Conservation (phyloP, 2,329 filamentous ascomycete species). For the Sarocladiaceae sp. region DNA sequence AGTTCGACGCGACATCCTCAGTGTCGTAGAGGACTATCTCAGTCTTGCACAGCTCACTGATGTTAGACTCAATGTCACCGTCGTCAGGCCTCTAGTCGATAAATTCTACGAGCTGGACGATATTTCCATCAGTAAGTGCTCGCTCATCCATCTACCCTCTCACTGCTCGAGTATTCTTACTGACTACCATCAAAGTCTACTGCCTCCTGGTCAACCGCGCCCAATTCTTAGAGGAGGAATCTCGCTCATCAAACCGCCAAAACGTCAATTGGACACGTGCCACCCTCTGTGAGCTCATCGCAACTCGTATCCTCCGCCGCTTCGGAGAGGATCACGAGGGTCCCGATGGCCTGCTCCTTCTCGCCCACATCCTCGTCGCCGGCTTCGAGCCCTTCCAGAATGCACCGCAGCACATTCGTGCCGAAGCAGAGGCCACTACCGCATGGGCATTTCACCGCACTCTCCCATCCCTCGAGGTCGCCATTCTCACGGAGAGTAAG, state of each 20-base stretch:
- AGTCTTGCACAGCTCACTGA: conserved; percentile 72
- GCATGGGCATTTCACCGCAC: conserved; percentile 49
- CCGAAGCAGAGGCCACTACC: conserved; percentile 45
- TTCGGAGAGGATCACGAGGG: conserved; percentile 74
- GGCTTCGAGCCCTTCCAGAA: conserved; percentile 84
- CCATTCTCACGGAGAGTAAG: conserved; percentile 77
- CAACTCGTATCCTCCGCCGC: conserved; percentile 68
- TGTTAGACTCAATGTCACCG: conserved; percentile 72
- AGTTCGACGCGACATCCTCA: conserved; percentile 57
- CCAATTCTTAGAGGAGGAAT: conserved; percentile 73
- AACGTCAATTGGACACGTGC: conserved; percentile 76
- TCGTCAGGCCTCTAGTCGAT: conserved; percentile 77
- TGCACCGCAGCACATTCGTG: conserved; percentile 60
- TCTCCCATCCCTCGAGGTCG: conserved; percentile 73
- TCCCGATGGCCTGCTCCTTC: conserved; percentile 60
- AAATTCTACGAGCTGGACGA: conserved; percentile 74
- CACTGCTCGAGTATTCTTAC: no score
- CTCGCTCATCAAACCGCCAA: conserved; percentile 68
- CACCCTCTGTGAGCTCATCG: conserved; percentile 73
- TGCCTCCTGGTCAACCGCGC: conserved; percentile 76
- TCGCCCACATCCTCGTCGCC: conserved; percentile 74
- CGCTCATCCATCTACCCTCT: no score
- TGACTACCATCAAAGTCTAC: conserved; percentile 50
- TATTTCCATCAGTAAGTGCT: conserved; percentile 64
- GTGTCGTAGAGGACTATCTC: conserved; percentile 56